A percentile compares a stretch with the other conserved stretches of the same genome.
phyloP scores from a whole-genome alignment of 768 basidiomycete species.

The Leccinum truebloodii region DNA sequence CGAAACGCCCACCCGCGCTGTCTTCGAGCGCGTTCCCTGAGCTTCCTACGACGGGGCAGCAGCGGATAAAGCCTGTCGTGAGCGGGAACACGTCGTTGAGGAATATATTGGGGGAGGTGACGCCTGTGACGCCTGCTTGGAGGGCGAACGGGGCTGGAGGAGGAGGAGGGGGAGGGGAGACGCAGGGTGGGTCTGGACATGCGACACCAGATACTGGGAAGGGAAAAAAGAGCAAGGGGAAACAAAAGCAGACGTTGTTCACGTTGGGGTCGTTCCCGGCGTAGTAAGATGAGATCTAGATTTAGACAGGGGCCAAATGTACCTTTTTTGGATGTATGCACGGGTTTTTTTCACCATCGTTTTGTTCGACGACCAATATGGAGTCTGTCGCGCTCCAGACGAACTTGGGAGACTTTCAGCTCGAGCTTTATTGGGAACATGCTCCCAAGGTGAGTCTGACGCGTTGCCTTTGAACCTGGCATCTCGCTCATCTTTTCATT shows the following conservation, averaged over 20 bases:
- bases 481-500: not conserved
- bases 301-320: not conserved
- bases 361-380: not conserved
- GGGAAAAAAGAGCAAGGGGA: conserved; percentile 77
- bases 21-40: conserved; percentile 68
- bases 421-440: not conserved
- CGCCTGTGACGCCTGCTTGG: conserved; percentile 37
- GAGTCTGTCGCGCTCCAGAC: not conserved
- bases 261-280: conserved; percentile 54
- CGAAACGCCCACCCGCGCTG: conserved; percentile 40
- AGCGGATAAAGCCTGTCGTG: conserved; percentile 47
- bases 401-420: not conserved
- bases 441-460: not conserved
- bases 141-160: conserved; percentile 6
- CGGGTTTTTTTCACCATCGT: not conserved
- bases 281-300: conserved; percentile 1
- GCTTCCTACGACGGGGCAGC: conserved; percentile 47
- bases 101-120: conserved; percentile 49
- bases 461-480: not conserved
- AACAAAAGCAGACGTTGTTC: conserved; percentile 85
- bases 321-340: not conserved
- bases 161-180: not conserved
- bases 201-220: conserved; percentile 34
- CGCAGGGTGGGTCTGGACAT: not conserved
- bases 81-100: conserved; percentile 66